A percentile compares a stretch with the other conserved stretches of the same genome.
Conservation (phyloP, 2,329 filamentous ascomycete species). For the Aspergillus quadrilineatus region DNA sequence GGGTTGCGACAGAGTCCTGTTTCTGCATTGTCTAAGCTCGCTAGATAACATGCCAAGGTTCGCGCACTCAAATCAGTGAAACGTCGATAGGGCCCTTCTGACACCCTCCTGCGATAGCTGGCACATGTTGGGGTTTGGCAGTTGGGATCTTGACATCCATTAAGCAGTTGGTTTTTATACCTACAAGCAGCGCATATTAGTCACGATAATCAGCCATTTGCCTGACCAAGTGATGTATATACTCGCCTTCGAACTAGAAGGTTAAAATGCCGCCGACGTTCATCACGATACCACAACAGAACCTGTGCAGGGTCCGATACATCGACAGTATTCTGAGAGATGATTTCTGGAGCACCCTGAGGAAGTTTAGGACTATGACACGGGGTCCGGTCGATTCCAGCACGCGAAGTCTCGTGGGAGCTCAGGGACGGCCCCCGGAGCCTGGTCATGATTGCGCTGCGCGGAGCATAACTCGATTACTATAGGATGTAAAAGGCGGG, state of each 20-base stretch:
- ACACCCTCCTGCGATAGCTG: slow-evolving; percentile 68
- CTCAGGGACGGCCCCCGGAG: slow-evolving; percentile 42
- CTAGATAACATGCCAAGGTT: slow-evolving; percentile 75
- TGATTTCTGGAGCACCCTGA: slow-evolving; percentile 39
- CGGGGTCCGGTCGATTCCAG: slow-evolving; percentile 29
- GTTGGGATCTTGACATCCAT: slow-evolving; percentile 68
- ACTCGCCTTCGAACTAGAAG: slow-evolving; percentile 65
- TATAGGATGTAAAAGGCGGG: neutral
- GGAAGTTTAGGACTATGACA: slow-evolving; percentile 42
- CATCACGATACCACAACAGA: slow-evolving; percentile 39
- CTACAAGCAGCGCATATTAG: slow-evolving; percentile 43
- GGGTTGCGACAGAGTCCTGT: slow-evolving; percentile 62
- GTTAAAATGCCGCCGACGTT: slow-evolving; percentile 51
- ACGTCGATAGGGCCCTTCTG: slow-evolving; percentile 68
- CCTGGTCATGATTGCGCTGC: slow-evolving; percentile 39
- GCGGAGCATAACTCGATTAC: slow-evolving; percentile 29
- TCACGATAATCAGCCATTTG: neutral
- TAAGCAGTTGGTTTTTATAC: slow-evolving; percentile 77
- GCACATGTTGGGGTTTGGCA: slow-evolving; percentile 79
- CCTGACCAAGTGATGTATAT: neutral
- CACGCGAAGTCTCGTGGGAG: slow-evolving; percentile 30
- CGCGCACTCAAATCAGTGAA: slow-evolving; percentile 81
- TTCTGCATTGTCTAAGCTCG: slow-evolving; percentile 75
- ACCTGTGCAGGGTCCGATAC: slow-evolving; percentile 39
- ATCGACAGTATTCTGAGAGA: slow-evolving; percentile 41